Percentiles rank a stretch among this genome's conserved stretches.
Conservation (phyloP, 2,329 filamentous ascomycete genomes). For the Neophaeococcomyces mojaviensis region DNA sequence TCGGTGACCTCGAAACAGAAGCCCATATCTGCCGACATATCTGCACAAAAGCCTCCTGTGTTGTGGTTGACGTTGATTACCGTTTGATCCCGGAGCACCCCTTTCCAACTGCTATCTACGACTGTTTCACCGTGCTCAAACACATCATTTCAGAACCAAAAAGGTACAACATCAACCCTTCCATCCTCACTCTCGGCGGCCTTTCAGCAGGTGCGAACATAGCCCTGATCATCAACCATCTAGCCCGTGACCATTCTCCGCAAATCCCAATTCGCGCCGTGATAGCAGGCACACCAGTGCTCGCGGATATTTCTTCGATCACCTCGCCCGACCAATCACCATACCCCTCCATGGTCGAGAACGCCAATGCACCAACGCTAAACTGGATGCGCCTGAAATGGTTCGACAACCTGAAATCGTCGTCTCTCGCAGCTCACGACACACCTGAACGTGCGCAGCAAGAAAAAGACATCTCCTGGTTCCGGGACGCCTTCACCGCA, state of each 20-base stretch:
- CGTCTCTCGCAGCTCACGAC: constrained; percentile 21
- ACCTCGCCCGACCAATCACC: constrained; percentile 31
- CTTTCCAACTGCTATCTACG: constrained; percentile 44
- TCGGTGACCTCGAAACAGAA: constrained; percentile 46
- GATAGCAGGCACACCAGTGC: constrained; percentile 34
- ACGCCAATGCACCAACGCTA: constrained; percentile 37
- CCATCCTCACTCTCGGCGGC: constrained; percentile 38
- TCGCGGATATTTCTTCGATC: constrained; percentile 36
- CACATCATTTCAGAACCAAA: constrained; percentile 28
- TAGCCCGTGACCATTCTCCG: constrained; percentile 32
- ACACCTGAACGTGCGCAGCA: constrained; percentile 18
- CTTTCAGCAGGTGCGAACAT: constrained; percentile 34
- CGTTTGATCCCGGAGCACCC: constrained; percentile 44
- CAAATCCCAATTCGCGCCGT: constrained; percentile 33
- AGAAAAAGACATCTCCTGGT: constrained; percentile 2
- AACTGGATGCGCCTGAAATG: constrained; percentile 39
- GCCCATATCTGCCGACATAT: constrained; percentile 44
- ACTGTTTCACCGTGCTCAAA: constrained; percentile 42
- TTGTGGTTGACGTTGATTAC: constrained; percentile 47
- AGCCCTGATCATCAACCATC: constrained; percentile 27
- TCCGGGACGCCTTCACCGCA: neutral
- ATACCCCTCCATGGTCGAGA: constrained; percentile 35
- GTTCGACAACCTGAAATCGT: constrained; percentile 33
- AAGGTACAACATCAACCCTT: constrained; percentile 34
- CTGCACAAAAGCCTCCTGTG: constrained; percentile 37